A percentile compares a stretch with the other conserved stretches of the same genome.
phyloP scores from a whole-genome alignment of 306 rosid species.

The Vigna hirtella region DNA sequence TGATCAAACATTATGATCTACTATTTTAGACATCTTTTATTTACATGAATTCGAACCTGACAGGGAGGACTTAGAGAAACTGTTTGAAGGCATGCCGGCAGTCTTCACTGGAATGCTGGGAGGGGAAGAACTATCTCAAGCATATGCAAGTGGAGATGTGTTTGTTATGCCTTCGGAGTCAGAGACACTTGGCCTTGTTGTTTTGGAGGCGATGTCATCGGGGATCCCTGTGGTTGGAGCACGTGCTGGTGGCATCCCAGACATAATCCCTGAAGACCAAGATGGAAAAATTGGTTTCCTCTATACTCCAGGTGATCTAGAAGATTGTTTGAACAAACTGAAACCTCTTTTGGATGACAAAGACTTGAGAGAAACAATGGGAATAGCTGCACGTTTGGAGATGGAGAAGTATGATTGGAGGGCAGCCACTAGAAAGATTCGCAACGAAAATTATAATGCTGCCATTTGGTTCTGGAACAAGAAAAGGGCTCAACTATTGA shows the following conservation, averaged over 20 bases:
- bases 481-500: slow-evolving; percentile 78
- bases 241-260: slow-evolving; percentile 96
- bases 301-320: slow-evolving; percentile 70
- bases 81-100: slow-evolving; percentile 89
- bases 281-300: slow-evolving; percentile 88
- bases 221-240: slow-evolving; percentile 95
- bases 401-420: slow-evolving; percentile 96
- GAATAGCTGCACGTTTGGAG: slow-evolving; percentile 79
- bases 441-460: slow-evolving; percentile 84
- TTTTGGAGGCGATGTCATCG: slow-evolving; percentile 92
- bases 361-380: slow-evolving; percentile 81
- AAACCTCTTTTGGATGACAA: slow-evolving; percentile 65
- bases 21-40: slow-evolving; percentile 5
- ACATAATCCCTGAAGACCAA: slow-evolving; percentile 82
- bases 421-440: slow-evolving; percentile 80
- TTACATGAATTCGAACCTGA: slow-evolving; percentile 26
- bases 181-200: slow-evolving; percentile 94
- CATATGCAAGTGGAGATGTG: slow-evolving; percentile 93
- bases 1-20: neutral
- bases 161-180: slow-evolving; percentile 98
- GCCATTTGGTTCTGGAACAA: slow-evolving; percentile 99
- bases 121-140: slow-evolving; percentile 94
- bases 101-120: slow-evolving; percentile 97
- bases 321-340: slow-evolving; percentile 88
- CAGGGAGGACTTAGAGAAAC: slow-evolving; percentile 90